Evolutionary conservation across 192 early-diverging fungal genomes (phyloP), one percentile per base, ranked within the genome.

Genomic region (Gigaspora rosea): DNA sequence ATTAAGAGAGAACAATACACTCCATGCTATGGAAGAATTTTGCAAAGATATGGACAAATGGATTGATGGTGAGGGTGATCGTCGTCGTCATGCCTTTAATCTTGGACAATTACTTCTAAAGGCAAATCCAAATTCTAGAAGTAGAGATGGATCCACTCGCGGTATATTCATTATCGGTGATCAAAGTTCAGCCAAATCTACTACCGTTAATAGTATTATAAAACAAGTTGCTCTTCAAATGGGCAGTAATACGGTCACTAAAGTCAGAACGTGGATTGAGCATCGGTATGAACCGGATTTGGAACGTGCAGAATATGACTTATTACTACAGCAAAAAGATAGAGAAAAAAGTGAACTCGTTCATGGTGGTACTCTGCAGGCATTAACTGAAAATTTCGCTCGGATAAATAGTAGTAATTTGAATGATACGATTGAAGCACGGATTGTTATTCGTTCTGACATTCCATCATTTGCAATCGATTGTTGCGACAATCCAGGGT

Each of bases 161-260:
- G 52, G 52, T 16, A 54, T 54, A 16, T 54, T 54, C 11, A 54
- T 54, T 12, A 54, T 54, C 2, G 52, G 52, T 54, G 52, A 54
- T 5, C 52, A 54, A 54, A 54, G 52, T 54, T 54, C 52, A 4
- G 11, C 52, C 3, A 54, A 54, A 12, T 54, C 52, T 54, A 54
- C 52, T 9, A 54, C 52, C 11, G 52, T 54, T 3, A 54, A 54
- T 18, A 54, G 52, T 54, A 54, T 54, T 9, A 54, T 54, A 2
- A 54, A 54, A 54, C 52, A 54, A 54, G 52, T 54, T 54, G 52
- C 52, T 12, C 52, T 54, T 54, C 52, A 54, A 54, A 54, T 54
- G 52, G 52, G 52, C 11, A 12, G 2, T 9, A 54, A 54, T 54
- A 54, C 52, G 2, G 52, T 54, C 4, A 54, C 52, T 54, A 54